Percentiles rank a stretch among this genome's conserved stretches.
These are phyloP conservation scores for Prunus mira DNA, from an alignment of 306 rosid species.

Conservation along the genomic window DNA sequence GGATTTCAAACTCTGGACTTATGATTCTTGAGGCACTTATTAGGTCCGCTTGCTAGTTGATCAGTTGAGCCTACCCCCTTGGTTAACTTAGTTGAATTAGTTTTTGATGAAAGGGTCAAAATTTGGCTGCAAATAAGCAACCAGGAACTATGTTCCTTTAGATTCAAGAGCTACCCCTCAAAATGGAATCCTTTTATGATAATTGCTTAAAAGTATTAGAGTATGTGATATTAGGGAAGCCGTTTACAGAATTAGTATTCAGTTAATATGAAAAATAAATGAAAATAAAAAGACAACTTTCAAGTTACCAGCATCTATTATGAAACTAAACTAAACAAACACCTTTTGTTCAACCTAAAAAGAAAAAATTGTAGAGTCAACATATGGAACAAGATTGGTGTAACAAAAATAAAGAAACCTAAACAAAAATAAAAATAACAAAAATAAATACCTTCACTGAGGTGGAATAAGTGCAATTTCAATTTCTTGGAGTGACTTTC, in stretches of 20 bases:
- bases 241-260: neutral
- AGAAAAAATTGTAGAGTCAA: neutral
- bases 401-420: neutral
- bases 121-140: neutral
- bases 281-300: neutral
- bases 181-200: neutral
- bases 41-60: neutral
- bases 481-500: constrained; percentile 91
- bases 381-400: neutral
- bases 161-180: neutral
- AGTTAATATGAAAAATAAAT: neutral
- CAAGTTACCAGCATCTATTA: neutral
- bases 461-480: constrained; percentile 63
- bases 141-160: neutral
- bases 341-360: neutral
- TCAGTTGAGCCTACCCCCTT: neutral
- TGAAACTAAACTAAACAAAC: neutral
- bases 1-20: neutral
- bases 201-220: neutral
- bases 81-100: neutral
- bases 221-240: neutral
- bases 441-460: constrained; percentile 32
- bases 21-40: neutral
- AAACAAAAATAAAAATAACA: neutral
- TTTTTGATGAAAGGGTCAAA: neutral